Percentiles rank a stretch among this genome's conserved stretches.
Evolutionary conservation across 805 yeast species (phyloP).

Genomic region (Kluyveromyces siamensis): DNA sequence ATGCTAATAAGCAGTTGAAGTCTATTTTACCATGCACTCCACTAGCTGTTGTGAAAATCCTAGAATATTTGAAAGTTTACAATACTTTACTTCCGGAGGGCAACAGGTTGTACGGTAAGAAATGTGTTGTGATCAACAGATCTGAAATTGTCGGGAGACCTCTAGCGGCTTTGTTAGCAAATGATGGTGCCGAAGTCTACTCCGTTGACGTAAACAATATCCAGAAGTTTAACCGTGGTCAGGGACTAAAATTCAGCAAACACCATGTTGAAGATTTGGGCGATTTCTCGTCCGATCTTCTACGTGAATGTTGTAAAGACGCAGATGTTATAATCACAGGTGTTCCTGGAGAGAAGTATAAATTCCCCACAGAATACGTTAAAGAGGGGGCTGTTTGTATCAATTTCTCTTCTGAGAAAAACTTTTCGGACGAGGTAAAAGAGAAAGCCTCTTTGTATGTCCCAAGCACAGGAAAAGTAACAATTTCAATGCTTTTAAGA

Average conservation of each 20-base stretch:
- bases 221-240: constrained; percentile 91
- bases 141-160: constrained; percentile 98
- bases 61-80: constrained; percentile 85
- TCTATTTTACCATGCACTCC: constrained; percentile 96
- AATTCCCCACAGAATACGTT: constrained; percentile 74
- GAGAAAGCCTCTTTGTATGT: constrained; percentile 84
- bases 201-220: constrained; percentile 83
- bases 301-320: constrained; percentile 56
- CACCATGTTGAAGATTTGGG: constrained; percentile 67
- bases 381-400: constrained; percentile 85
- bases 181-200: constrained; percentile 94
- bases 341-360: constrained; percentile 76
- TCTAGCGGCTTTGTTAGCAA: constrained; percentile 87
- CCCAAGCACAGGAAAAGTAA: constrained; percentile 93
- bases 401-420: constrained; percentile 83
- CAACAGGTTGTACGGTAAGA: constrained; percentile 87
- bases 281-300: constrained; percentile 29
- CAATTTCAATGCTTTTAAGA: constrained; percentile 88
- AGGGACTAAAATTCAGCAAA: constrained; percentile 68
- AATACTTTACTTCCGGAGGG: constrained; percentile 78
- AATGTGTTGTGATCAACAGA: constrained; percentile 81
- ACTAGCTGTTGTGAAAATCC: constrained; percentile 83
- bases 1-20: constrained; percentile 54
- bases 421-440: constrained; percentile 77
- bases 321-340: constrained; percentile 96